phyloP scores from a whole-genome alignment of 2,329 filamentous ascomycete species.

The Stagonosporopsis cucurbitacearum region DNA sequence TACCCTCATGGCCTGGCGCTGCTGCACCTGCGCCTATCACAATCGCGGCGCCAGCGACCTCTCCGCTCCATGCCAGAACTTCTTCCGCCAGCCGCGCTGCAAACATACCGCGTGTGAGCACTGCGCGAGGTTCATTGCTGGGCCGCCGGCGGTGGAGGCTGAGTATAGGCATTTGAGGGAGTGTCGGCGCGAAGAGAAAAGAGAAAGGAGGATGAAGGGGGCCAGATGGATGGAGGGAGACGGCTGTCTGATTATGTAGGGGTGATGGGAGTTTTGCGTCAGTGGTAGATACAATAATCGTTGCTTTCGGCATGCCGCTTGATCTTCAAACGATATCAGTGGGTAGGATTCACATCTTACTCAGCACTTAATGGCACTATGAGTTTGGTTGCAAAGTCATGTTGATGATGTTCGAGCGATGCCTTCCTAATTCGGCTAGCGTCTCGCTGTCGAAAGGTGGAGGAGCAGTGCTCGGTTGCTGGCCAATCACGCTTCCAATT shows the following conservation, averaged over 20 bases:
- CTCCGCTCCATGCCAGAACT: slow-evolving; percentile 6
- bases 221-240: neutral
- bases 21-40: slow-evolving; percentile 4
- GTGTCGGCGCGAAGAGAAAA: neutral
- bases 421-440: neutral
- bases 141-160: neutral
- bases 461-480: neutral
- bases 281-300: too few relatives aligned
- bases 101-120: neutral
- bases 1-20: slow-evolving; percentile 11
- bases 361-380: too few relatives aligned
- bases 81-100: neutral
- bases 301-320: too few relatives aligned
- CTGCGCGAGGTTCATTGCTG: slow-evolving; percentile 1
- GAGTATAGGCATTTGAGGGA: neutral
- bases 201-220: neutral
- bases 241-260: neutral
- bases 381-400: neutral
- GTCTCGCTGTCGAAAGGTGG: neutral
- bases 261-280: too few relatives aligned
- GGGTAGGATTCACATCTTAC: too few relatives aligned
- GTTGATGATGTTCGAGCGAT: neutral
- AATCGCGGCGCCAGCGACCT: slow-evolving; percentile 3
- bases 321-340: too few relatives aligned
- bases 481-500: neutral